Conservation (phyloP, 2,329 filamentous ascomycete genomes). For the Emmonsia crescens region DNA sequence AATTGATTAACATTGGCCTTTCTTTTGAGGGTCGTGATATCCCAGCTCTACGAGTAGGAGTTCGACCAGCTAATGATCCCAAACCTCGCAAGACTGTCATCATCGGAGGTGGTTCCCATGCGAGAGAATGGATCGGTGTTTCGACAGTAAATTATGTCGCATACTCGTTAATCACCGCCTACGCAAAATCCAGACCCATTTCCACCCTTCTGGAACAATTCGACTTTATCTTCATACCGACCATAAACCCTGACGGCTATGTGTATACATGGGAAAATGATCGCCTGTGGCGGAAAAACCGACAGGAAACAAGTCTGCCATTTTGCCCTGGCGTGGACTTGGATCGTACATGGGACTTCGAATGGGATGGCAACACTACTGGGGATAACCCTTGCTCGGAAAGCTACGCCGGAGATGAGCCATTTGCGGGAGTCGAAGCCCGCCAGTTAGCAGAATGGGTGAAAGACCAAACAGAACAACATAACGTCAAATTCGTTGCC, state of each 20-base stretch:
- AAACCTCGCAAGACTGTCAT: slow-evolving; percentile 62
- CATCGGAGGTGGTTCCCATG: slow-evolving; percentile 78
- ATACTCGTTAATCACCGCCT: slow-evolving; percentile 75
- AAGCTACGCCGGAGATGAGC: slow-evolving; percentile 69
- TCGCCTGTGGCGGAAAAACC: slow-evolving; percentile 88
- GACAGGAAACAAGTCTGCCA: slow-evolving; percentile 67
- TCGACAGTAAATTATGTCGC: slow-evolving; percentile 85
- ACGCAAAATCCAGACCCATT: slow-evolving; percentile 59
- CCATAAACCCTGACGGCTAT: slow-evolving; percentile 87
- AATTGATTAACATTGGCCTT: slow-evolving; percentile 65
- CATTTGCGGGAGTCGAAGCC: slow-evolving; percentile 77
- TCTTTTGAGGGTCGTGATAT: slow-evolving; percentile 84
- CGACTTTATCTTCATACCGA: slow-evolving; percentile 80
- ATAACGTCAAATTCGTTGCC: slow-evolving; percentile 67
- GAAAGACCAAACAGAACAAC: slow-evolving; percentile 59
- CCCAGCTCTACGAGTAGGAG: slow-evolving; percentile 65
- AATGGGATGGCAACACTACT: slow-evolving; percentile 62
- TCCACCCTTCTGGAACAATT: slow-evolving; percentile 72
- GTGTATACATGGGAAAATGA: slow-evolving; percentile 88
- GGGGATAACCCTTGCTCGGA: slow-evolving; percentile 80
- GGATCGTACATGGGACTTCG: slow-evolving; percentile 73
- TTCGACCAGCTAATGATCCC: slow-evolving; percentile 40
- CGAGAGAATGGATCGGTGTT: slow-evolving; percentile 91
- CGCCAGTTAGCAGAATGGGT: slow-evolving; percentile 70
- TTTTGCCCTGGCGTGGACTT: slow-evolving; percentile 85